A percentile compares a stretch with the other conserved stretches of the same genome.
phyloP scores from a whole-genome alignment of 441 rosid genomes.

The Aquilaria agallochum region DNA sequence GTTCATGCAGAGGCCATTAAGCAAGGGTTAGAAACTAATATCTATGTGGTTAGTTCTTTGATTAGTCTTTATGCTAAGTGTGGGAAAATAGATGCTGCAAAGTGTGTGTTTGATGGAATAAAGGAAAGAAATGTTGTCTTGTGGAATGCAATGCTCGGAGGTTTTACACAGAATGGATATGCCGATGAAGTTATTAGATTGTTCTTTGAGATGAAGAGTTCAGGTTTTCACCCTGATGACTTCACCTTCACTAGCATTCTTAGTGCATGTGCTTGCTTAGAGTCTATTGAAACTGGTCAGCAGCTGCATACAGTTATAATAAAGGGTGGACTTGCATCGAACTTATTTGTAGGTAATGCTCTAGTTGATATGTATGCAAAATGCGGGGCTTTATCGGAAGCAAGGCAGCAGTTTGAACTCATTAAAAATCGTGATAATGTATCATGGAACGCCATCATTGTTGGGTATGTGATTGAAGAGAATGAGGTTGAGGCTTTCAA shows the following conservation, averaged over 20 bases:
- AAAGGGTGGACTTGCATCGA: constrained; percentile 48
- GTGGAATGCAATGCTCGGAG: constrained; percentile 93
- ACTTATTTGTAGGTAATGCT: constrained; percentile 82
- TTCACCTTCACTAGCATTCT: constrained; percentile 81
- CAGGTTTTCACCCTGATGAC: constrained; percentile 64
- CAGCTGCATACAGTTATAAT: constrained; percentile 69
- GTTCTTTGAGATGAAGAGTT: constrained; percentile 57
- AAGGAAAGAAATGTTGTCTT: constrained; percentile 72
- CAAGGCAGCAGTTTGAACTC: constrained; percentile 65
- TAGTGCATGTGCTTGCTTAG: constrained; percentile 74
- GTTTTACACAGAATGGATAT: constrained; percentile 71
- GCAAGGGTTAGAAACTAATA: constrained; percentile 68
- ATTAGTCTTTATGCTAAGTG: constrained; percentile 80
- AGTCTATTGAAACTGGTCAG: constrained; percentile 48
- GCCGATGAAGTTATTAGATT: constrained; percentile 45
- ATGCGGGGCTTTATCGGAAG: constrained; percentile 66
- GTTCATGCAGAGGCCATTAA: constrained; percentile 90
- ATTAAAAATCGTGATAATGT: constrained; percentile 51
- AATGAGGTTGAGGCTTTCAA: constrained; percentile 61
- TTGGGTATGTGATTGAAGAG: constrained; percentile 77
- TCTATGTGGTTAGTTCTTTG: constrained; percentile 86
- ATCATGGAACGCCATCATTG: constrained; percentile 94
- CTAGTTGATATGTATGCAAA: constrained; percentile 94
- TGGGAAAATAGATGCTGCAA: constrained; percentile 59
- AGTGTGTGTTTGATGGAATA: constrained; percentile 53